Evolutionary conservation across 805 yeast genomes (phyloP), one percentile per base, ranked within the genome.

Genomic region (Dipodascus albidus): DNA sequence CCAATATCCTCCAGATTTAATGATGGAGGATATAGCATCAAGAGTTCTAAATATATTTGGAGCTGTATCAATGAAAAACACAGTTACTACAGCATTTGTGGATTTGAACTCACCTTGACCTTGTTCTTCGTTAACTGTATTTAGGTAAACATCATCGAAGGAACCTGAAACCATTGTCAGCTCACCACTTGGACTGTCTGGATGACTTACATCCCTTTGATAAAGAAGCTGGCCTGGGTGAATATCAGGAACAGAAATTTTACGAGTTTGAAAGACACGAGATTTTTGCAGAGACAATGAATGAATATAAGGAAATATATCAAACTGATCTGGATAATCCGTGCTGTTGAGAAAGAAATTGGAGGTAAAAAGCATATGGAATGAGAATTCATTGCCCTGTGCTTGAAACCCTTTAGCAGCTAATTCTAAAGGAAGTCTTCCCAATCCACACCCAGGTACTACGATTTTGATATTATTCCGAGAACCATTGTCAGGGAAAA

Each of bases 371-470:
- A 82, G 78, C 97, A 91, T 90, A 58, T 87, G 70, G 52, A 83
- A 77, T 1, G 95, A 85, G 62, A 75, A 82, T 65, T 91, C 99
- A 53, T 90, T 79, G 0, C 95, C 83, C 55, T 82, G 83, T 0
- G 88, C 90, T 3, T 70, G 55, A 49, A 74, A 69, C 47, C 73
- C 74, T 9, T 54, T 55, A 1, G 55, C 55, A 0, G 78, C 71
- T 21, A 89, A 59, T 57, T 84, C 88, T 65, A 83, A 85, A 1
- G 96, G 83, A 2, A 91, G 70, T 60, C 90, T 72, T 0, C 96
- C 97, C 31, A 86, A 72, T 0, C 98, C 99, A 1, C 95, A 81
- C 0, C 99, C 98, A 0, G 98, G 98, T 1, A 87, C 80, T 2
- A 91, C 67, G 0, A 88, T 76, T 19, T 53, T 58, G 3, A 58